A percentile compares a stretch with the other conserved stretches of the same genome.
phyloP scores from a whole-genome alignment of 345 rosid genomes.

The Angophora floribunda region DNA sequence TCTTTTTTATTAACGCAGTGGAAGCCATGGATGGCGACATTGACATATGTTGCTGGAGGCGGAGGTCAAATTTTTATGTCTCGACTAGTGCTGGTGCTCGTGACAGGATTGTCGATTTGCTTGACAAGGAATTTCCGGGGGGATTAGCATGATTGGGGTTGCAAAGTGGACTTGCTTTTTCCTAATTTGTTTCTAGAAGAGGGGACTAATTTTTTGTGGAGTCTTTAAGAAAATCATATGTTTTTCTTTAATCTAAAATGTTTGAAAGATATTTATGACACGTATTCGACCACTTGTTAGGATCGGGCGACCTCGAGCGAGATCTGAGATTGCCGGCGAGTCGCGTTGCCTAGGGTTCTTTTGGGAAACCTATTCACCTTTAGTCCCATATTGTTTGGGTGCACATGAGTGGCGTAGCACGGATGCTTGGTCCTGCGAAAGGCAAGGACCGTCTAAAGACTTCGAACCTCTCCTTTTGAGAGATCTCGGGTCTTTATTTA shows the following conservation, averaged over 20 bases:
- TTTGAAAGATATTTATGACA: neutral
- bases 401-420: neutral
- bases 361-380: neutral
- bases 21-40: neutral
- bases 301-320: neutral
- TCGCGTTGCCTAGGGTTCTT: neutral
- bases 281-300: neutral
- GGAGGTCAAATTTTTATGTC: neutral
- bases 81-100: neutral
- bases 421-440: neutral
- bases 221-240: neutral
- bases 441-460: rapidly evolving
- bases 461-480: neutral
- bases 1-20: neutral
- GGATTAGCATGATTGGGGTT: neutral
- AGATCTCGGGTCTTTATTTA: neutral
- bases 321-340: neutral
- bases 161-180: neutral
- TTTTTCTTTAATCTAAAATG: neutral
- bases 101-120: neutral
- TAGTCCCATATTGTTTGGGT: neutral
- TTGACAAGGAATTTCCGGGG: neutral
- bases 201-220: neutral
- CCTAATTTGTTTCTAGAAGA: neutral
- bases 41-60: neutral